Conservation (phyloP, 2,329 filamentous ascomycete genomes). For the Graphilbum sp. region DNA sequence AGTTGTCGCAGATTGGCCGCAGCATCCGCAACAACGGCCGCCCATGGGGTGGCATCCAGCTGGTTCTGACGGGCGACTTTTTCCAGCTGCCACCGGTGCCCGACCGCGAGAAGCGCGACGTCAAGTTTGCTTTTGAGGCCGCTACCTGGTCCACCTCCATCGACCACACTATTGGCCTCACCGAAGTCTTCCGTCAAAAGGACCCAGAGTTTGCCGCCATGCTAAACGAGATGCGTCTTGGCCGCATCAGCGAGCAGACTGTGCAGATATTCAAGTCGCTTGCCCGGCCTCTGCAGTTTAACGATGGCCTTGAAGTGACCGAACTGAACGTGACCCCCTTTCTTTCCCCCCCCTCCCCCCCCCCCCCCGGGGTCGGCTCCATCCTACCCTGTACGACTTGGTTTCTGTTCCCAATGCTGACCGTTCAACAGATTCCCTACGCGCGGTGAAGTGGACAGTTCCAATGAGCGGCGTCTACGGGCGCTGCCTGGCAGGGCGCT, state of each 20-base stretch:
- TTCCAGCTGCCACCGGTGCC: constrained; percentile 94
- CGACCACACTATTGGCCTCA: constrained; percentile 87
- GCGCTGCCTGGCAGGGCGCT: constrained; percentile 52
- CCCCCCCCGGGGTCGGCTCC: too few species aligned
- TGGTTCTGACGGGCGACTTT: constrained; percentile 93
- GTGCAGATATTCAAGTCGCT: constrained; percentile 61
- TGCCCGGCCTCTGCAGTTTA: constrained; percentile 51
- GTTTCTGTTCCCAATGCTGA: constrained; percentile 9
- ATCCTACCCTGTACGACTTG: not conserved
- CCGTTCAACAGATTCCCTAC: constrained; percentile 55
- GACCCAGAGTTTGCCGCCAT: constrained; percentile 82
- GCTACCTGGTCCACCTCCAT: constrained; percentile 84
- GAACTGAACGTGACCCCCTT: constrained; percentile 44
- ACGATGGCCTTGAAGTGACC: constrained; percentile 66
- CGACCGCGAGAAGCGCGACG: constrained; percentile 48
- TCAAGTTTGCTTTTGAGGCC: constrained; percentile 88
- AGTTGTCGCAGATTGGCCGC: constrained; percentile 76
- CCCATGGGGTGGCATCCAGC: constrained; percentile 89
- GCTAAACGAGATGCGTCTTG: constrained; percentile 95
- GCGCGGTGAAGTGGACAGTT: constrained; percentile 71
- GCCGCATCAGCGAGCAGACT: constrained; percentile 60
- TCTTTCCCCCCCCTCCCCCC: not conserved
- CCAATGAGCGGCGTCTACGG: constrained; percentile 60
- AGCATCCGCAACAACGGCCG: constrained; percentile 77
- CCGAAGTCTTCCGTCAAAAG: constrained; percentile 90